These are phyloP conservation scores for Trichoderma sp. DNA, from an alignment of 2,329 filamentous ascomycete genomes.

Conservation along the genomic window DNA sequence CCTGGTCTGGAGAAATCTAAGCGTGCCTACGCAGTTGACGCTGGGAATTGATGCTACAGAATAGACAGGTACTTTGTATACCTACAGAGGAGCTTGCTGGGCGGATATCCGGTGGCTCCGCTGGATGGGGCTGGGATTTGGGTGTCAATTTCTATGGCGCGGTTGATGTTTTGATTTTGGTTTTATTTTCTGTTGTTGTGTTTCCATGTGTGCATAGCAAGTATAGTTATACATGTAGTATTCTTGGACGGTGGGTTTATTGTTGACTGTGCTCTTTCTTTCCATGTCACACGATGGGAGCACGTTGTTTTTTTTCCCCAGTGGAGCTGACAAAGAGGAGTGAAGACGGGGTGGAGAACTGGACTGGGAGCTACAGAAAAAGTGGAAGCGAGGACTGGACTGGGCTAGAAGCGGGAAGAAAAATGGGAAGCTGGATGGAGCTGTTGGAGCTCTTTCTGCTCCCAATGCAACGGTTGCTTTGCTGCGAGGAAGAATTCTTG, in stretches of 20 bases:
- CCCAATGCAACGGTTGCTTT: not conserved
- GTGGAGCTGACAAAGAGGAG: not conserved
- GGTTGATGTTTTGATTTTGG: not conserved
- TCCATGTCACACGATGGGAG: not conserved
- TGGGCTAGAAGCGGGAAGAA: not conserved
- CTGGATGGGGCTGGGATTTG: not conserved
- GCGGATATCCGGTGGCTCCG: constrained; percentile 8
- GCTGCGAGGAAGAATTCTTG: not conserved
- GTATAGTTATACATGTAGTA: too few relatives aligned
- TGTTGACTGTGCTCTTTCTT: not conserved
- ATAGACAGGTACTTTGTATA: not conserved
- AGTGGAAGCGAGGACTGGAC: not conserved
- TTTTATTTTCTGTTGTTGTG: not conserved
- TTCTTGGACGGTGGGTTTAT: too few relatives aligned
- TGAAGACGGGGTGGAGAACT: not conserved
- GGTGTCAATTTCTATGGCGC: not conserved
- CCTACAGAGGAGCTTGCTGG: not conserved
- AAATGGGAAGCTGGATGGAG: not conserved
- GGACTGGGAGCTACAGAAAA: not conserved
- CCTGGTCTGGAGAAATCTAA: not conserved
- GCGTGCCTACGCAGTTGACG: not conserved
- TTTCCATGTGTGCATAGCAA: not conserved
- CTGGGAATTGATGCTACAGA: not conserved
- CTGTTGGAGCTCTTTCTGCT: not conserved
- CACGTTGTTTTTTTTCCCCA: not conserved